Base-by-base conservation (phyloP, 495 filamentous ascomycete species). In the Daldinia concentrica region DNA sequence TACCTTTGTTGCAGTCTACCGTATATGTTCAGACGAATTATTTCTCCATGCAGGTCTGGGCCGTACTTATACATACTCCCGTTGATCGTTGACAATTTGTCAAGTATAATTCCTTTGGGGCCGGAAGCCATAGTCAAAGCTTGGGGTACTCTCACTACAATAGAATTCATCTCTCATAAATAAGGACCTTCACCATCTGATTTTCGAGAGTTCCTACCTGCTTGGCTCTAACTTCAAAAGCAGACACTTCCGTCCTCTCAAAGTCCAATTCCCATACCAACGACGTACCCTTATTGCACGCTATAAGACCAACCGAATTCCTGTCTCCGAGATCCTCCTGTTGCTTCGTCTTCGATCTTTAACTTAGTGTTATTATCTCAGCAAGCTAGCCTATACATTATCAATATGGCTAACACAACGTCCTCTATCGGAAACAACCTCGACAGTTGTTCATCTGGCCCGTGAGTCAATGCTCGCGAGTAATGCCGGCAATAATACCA, bases 151-250 rank as follows among this genome's bases (percentile, higher is more conserved):
- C 19, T 57, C 41, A 36, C 58, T 17, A 52, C 11, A 32, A 48
- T 34, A 64, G n/a, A 57, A 14, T 19, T 9, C 55, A 55, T 64
- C n/a, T 0, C 51, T 39, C 43, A 69, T 73, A 73, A 63, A 62
- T 65, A 68, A 24, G 34, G 17, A 12, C 52, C 34, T 15, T 43
- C 41, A 37, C 62, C 66, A 27, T 63, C 66, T 36, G 24, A n/a
- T 17, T 69, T 30, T 73, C 9, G 45, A 52, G 30, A 50, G 26
- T 27, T 65, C 32, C 27, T 15, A 56, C 26, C 57, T 29, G 6
- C 30, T 51, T 30, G 7, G 34, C 58, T 32, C n/a, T 11, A 17
- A 55, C 37, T 26, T 37, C 34, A 34, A 67, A 60, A 29, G 63
- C 51, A 63, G 17, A 36, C 41, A 37, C 9, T 29, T 65, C n/a